Evolutionary conservation across 345 rosid genomes (phyloP).

Genomic region (Eucalyptus decipiens): DNA sequence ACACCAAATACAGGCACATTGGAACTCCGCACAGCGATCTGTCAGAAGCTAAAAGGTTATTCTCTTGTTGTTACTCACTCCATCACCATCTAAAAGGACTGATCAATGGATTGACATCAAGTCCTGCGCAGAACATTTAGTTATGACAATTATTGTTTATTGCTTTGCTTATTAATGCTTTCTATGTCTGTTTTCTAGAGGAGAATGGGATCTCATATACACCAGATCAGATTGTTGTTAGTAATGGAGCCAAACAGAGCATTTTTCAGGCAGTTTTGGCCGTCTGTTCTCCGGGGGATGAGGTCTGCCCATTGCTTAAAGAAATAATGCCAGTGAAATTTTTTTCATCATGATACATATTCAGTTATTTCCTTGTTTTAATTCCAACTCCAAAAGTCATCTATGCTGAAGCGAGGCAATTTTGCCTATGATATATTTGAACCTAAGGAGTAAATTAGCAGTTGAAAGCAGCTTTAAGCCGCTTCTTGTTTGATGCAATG

Average conservation of each 20-base stretch:
- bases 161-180: background rate
- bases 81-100: background rate
- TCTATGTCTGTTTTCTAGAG: constrained; percentile 17
- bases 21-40: constrained; percentile 80
- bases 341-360: background rate
- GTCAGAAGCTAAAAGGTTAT: constrained; percentile 71
- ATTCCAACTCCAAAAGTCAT: background rate
- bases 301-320: constrained; percentile 28
- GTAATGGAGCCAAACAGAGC: constrained; percentile 97
- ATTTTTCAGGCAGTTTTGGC: constrained; percentile 75
- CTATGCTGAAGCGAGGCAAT: background rate
- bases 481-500: background rate
- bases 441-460: background rate
- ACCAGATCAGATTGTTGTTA: constrained; percentile 80
- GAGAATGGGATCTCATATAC: constrained; percentile 80
- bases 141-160: background rate
- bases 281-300: constrained; percentile 94
- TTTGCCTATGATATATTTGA: background rate
- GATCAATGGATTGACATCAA: background rate
- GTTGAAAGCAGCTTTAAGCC: background rate
- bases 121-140: background rate
- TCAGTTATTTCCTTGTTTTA: background rate
- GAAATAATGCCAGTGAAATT: background rate
- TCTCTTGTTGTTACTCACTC: background rate
- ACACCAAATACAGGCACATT: constrained; percentile 83